Percentiles rank a stretch among this genome's conserved stretches.
Conservation (phyloP, 441 rosid species). For the Gossypium gossypioides region DNA sequence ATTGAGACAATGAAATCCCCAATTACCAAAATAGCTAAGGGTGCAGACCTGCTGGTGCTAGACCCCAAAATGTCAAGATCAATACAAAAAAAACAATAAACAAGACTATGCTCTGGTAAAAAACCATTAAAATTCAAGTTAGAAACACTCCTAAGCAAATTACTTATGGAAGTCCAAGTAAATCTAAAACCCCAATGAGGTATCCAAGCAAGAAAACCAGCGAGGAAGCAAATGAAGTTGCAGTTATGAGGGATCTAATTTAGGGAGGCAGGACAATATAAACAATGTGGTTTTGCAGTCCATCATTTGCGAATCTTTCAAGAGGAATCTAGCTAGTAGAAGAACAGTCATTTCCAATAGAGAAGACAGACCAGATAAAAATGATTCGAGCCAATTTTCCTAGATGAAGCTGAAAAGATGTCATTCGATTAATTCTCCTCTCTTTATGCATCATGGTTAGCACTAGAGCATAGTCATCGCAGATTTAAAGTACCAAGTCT, state of each 20-base stretch:
- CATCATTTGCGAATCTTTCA: not conserved
- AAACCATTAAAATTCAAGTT: not conserved
- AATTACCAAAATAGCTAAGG: not conserved
- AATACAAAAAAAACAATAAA: not conserved
- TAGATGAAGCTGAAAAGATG: not conserved
- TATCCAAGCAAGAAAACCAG: not conserved
- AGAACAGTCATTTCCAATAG: not conserved
- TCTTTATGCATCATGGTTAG: constrained; percentile 1
- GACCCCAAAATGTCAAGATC: not conserved
- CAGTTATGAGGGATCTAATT: not conserved
- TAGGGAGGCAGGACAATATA: not conserved
- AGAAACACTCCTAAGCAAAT: not conserved
- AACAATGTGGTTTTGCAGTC: not conserved
- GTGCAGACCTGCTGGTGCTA: not conserved
- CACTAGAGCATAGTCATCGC: not conserved
- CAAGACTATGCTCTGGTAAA: not conserved
- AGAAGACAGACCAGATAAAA: not conserved
- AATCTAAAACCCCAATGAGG: not conserved
- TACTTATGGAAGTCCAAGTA: not conserved
- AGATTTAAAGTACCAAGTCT: not conserved
- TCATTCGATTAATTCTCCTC: not conserved
- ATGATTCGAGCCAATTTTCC: not conserved
- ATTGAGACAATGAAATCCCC: not conserved
- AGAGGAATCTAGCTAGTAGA: not conserved
- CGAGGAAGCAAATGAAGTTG: not conserved